A percentile compares a stretch with the other conserved stretches of the same genome.
Conservation (phyloP, 2,329 filamentous ascomycete species). For the Fusarium protoensiforme region DNA sequence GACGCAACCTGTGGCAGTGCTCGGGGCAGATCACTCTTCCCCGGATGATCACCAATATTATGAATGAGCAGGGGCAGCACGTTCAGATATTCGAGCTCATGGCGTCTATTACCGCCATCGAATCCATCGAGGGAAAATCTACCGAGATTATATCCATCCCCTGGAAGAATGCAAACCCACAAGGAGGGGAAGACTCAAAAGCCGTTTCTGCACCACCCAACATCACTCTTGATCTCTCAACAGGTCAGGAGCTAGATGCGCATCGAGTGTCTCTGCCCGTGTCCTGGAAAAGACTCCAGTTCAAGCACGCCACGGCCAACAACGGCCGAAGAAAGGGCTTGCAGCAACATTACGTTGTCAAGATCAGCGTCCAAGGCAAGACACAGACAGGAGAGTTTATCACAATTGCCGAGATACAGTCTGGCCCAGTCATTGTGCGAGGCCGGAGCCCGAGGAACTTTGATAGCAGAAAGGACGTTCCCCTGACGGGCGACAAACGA, state of each 20-base stretch:
- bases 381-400: slow-evolving; percentile 74
- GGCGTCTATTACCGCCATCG: slow-evolving; percentile 84
- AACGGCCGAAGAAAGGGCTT: slow-evolving; percentile 94
- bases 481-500: slow-evolving; percentile 69
- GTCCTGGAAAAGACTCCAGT: slow-evolving; percentile 94
- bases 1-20: slow-evolving; percentile 94
- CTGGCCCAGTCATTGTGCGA: slow-evolving; percentile 93
- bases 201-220: slow-evolving; percentile 63
- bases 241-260: slow-evolving; percentile 78
- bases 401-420: slow-evolving; percentile 85
- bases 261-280: slow-evolving; percentile 84
- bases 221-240: slow-evolving; percentile 64
- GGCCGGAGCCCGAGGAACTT: slow-evolving; percentile 95
- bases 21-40: slow-evolving; percentile 87
- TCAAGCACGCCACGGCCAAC: slow-evolving; percentile 95
- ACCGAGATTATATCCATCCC: slow-evolving; percentile 97
- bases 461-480: slow-evolving; percentile 87
- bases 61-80: slow-evolving; percentile 80
- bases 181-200: slow-evolving; percentile 62
- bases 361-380: slow-evolving; percentile 84
- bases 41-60: slow-evolving; percentile 74
- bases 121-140: slow-evolving; percentile 90
- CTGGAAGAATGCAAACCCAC: slow-evolving; percentile 83
- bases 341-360: slow-evolving; percentile 94
- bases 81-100: slow-evolving; percentile 82